Base-by-base conservation (phyloP, 2,329 filamentous ascomycete genomes). In the Talaromyces pinophilus region DNA sequence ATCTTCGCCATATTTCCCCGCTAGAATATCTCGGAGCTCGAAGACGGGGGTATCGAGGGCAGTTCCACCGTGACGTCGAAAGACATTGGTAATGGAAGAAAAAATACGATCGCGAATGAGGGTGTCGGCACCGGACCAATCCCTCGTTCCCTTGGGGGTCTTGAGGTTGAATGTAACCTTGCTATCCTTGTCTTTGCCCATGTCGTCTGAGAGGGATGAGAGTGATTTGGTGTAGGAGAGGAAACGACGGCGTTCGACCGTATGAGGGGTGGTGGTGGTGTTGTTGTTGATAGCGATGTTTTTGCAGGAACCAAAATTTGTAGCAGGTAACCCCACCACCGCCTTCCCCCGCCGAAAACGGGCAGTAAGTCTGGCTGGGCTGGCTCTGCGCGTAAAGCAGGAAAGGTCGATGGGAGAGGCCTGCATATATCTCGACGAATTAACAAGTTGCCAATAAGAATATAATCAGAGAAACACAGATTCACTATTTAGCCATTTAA, bases 1-100 rank as follows among this genome's bases (percentile, higher is more conserved):
- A 79, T 96, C 92, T 82, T 96, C 92, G 77, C 92, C 92, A 82
- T 96, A 96, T 82, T 96, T 96, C 68, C 92, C 92, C 22, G 92
- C 86, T 46, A 96, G 85, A 70, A 96, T 94, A 72, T 96, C 92
- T 76, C 90, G 90, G 69, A 95, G 84, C 79, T 96, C 92, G 76
- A 96, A 96, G 67, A 95, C 92, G 50, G 86, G 87, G 60, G 91
- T 95, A 79, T 93, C 91, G 70, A 95, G 88, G 68, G 90, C 89
- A 67, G 90, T 88, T 69, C 86, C 92, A 76, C 91, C 92, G 82
- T 94, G 90, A 73, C 90, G 89, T 81, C 93, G 92, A 83, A 95
- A 94, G 76, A 94, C 88, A 67, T 88, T 83, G 70, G 87, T 88
- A 77, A 94, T 92, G 73, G 87, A 88, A 74, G 81, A 84, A 79